phyloP scores from a whole-genome alignment of 345 rosid species.

The Salix dunnii region DNA sequence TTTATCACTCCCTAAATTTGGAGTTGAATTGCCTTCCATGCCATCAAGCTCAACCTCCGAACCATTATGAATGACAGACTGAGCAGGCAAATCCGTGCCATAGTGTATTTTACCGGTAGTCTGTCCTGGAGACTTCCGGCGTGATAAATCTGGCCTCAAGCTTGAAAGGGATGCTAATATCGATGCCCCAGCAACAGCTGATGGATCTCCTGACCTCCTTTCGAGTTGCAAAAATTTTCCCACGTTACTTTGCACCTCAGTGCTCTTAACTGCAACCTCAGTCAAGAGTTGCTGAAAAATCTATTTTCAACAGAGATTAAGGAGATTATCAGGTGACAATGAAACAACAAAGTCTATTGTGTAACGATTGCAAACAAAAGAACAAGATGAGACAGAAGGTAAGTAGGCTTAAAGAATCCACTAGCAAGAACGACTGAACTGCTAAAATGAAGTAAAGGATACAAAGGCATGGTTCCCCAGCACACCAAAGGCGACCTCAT shows the following conservation, averaged over 20 bases:
- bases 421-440: conserved; percentile 10
- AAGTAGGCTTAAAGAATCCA: conserved; percentile 2
- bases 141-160: conserved; percentile 53
- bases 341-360: conserved; percentile 3
- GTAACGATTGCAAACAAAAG: background rate
- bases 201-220: conserved; percentile 65
- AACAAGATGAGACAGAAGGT: background rate
- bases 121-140: conserved; percentile 51
- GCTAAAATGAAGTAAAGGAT: conserved; percentile 44
- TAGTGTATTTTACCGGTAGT: conserved; percentile 44
- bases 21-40: conserved; percentile 56
- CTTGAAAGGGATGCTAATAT: conserved; percentile 69
- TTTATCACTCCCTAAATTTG: conserved; percentile 48
- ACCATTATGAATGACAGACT: conserved; percentile 48
- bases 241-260: conserved; percentile 44
- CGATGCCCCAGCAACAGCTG: conserved; percentile 73
- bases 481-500: conserved; percentile 67
- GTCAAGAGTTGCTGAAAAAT: conserved; percentile 63
- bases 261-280: conserved; percentile 52
- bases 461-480: conserved; percentile 69
- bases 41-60: conserved; percentile 51
- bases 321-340: conserved; percentile 30
- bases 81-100: conserved; percentile 46
- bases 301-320: conserved; percentile 40
- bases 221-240: conserved; percentile 54